Evolutionary conservation across 441 rosid species (phyloP).

Genomic region (Arabidopsis hybrid): DNA sequence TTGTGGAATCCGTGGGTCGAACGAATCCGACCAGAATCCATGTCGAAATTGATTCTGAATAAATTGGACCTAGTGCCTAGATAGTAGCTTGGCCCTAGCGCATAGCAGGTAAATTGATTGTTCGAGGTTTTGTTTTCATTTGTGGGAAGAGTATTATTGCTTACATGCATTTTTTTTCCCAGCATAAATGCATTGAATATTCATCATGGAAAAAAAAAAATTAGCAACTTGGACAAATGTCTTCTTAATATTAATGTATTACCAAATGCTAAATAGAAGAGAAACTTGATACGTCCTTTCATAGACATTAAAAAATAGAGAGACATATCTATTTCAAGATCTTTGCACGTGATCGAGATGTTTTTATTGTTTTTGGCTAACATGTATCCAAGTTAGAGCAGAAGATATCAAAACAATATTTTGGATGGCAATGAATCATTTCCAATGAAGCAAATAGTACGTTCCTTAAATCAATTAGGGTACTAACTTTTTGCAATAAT

Average conservation of each 20-base stretch:
- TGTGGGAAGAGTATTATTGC: neutral
- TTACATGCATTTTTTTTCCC: neutral
- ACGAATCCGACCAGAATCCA: constrained; percentile 12
- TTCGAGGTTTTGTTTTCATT: constrained; percentile 8
- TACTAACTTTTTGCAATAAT: neutral
- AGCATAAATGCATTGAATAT: constrained; percentile 3
- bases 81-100: constrained; percentile 21
- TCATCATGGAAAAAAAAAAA: neutral
- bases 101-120: constrained; percentile 17
- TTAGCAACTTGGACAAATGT: neutral
- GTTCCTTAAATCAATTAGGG: neutral
- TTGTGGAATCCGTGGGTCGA: constrained; percentile 21
- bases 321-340: constrained; percentile 17
- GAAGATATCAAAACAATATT: neutral
- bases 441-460: neutral
- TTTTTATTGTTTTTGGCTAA: neutral
- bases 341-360: constrained; percentile 24
- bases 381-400: neutral
- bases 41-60: neutral
- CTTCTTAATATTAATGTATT: neutral
- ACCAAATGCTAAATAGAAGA: neutral
- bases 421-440: neutral
- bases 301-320: neutral
- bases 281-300: constrained; percentile 2
- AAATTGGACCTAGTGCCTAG: constrained; percentile 11